Evolutionary conservation across 2,329 filamentous ascomycete genomes (phyloP), one percentile per base, ranked within the genome.

Genomic region (Diaporthe helianthi): DNA sequence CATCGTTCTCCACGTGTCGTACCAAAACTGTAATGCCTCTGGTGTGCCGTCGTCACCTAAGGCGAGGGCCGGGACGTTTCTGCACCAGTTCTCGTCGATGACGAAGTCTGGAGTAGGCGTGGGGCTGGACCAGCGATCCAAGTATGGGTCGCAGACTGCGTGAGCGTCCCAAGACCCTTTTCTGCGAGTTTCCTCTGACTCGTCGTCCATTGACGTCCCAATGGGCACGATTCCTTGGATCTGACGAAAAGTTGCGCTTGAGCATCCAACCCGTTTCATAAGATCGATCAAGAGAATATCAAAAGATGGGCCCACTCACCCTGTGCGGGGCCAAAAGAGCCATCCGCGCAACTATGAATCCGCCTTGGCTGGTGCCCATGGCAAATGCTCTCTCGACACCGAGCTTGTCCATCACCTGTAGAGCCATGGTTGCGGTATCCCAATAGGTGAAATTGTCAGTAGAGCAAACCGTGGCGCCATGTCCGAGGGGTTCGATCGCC

Each of bases 331-430:
- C 83, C 55, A 87, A 72, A 26, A 87, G 77, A 2, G 84, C 85
- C 82, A 87, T 85, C n/a, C 84, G 79, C 3, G 79, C 76, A 3
- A 82, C 80, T 26, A 87, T 80, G 83, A 83, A 87, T 4, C 84
- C 85, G 22, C 85, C 85, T 74, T 86, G 84, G 65, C 83, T 85
- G 8, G 84, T 86, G n/a, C 85, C 85, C 9, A 86, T 75, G 0
- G 82, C 80, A 72, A 85, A 87, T 0, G 83, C 84, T 77, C 83
- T 83, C n/a, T 79, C 64, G n/a, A 87, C 78, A 1, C 80, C 79
- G 1, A 87, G 79, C 4, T 80, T 80, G 49, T 87, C 83, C 80
- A 89, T 80, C 1, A 86, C 85, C 76, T 89, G 86, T 10, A 87
- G 76, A 15, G 83, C 82, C 83, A 89, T 83, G 71, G 80, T 77